Percentiles rank a stretch among this genome's conserved stretches.
Conservation (phyloP, 225 moss, liverwort and hornwort species). For the Sphagnum tenellum region DNA sequence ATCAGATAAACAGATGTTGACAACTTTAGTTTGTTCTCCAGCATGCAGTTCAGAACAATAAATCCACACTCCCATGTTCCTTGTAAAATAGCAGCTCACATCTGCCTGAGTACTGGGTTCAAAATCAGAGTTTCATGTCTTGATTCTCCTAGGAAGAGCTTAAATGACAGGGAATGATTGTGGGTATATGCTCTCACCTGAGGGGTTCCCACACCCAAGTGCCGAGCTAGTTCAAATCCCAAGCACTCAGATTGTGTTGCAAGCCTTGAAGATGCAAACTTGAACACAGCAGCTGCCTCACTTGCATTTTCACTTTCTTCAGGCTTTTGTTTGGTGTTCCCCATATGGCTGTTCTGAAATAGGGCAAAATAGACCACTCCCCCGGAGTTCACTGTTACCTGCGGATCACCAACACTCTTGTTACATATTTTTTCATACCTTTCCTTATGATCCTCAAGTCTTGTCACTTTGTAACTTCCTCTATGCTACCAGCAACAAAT, state of each 20-base stretch:
- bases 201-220: slow-evolving; percentile 77
- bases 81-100: no score
- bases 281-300: slow-evolving; percentile 82
- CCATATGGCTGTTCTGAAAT: slow-evolving; percentile 32
- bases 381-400: slow-evolving; percentile 93
- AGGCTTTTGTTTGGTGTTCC: slow-evolving; percentile 10
- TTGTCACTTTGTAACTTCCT: not conserved
- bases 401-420: slow-evolving; percentile 6
- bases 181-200: slow-evolving; percentile 35
- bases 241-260: slow-evolving; percentile 89
- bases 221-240: slow-evolving; percentile 85
- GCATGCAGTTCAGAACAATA: not conserved
- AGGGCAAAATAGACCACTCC: slow-evolving; percentile 84
- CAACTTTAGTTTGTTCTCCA: not conserved
- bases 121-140: no score
- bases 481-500: no score
- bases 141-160: no score
- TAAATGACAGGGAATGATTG: no score
- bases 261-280: slow-evolving; percentile 87
- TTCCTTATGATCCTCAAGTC: not conserved
- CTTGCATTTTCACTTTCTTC: slow-evolving; percentile 7
- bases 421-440: not conserved
- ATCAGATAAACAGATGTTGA: not conserved
- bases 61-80: no score
- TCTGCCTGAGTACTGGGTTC: no score